Percentiles rank a stretch among this genome's conserved stretches.
These are phyloP conservation scores for Apium graveolens DNA, from an alignment of 129 eudicot species.

Conservation along the genomic window DNA sequence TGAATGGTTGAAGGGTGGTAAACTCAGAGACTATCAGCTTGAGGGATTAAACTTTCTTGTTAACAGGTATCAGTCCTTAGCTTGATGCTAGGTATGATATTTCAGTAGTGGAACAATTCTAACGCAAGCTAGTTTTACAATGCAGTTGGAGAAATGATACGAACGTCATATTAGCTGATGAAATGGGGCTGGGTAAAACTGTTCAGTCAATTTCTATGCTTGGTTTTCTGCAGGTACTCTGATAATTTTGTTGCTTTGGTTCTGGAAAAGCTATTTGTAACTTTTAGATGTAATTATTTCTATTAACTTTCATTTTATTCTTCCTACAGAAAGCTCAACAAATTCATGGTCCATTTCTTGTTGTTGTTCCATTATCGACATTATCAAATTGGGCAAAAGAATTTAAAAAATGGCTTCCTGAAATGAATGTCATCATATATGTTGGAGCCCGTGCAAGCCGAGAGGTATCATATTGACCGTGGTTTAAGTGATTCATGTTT, in stretches of 20 bases:
- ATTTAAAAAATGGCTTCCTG: conserved; percentile 94
- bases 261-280: conserved; percentile 8
- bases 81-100: background rate
- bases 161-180: conserved; percentile 97
- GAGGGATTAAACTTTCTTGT: conserved; percentile 98
- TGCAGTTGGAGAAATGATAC: conserved; percentile 98
- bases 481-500: background rate
- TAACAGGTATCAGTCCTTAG: conserved; percentile 54
- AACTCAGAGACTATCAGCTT: conserved; percentile 97
- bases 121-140: conserved; percentile 31
- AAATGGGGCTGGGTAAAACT: conserved; percentile 99
- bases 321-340: conserved; percentile 79
- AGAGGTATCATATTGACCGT: conserved; percentile 39
- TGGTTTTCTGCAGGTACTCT: conserved; percentile 79
- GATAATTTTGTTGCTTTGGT: background rate
- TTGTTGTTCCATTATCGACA: conserved; percentile 96
- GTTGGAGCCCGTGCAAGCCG: conserved; percentile 99
- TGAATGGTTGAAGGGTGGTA: conserved; percentile 95
- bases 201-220: conserved; percentile 99
- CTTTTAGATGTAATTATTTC: background rate
- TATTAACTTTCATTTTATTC: background rate
- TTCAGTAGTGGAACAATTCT: conserved; percentile 17
- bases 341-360: conserved; percentile 96
- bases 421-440: conserved; percentile 85
- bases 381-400: conserved; percentile 99